These are phyloP conservation scores for Trichosporon ovoides DNA, from an alignment of 1,284 basidiomycete genomes.

Conservation along the genomic window DNA sequence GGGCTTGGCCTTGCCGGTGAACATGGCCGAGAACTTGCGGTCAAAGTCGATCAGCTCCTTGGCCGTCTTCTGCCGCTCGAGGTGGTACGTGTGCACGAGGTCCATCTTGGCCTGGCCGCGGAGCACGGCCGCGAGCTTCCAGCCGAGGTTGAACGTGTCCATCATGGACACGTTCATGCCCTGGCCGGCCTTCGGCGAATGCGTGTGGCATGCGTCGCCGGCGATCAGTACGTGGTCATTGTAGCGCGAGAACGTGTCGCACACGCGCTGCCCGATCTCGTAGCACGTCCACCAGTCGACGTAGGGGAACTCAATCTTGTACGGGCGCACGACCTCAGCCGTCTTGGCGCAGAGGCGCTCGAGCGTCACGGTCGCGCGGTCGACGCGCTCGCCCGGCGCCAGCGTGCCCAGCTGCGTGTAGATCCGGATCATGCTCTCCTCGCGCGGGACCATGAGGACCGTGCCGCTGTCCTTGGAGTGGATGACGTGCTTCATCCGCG, in stretches of 20 bases:
- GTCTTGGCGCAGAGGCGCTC: slow-evolving; percentile 60
- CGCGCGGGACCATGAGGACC: slow-evolving; percentile 40
- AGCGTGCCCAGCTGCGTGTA: slow-evolving; percentile 26
- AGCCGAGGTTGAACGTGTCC: slow-evolving; percentile 48
- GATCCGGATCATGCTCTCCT: slow-evolving; percentile 32
- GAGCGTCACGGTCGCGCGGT: slow-evolving; percentile 48
- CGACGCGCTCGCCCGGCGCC: slow-evolving; percentile 22
- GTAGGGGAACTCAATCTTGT: slow-evolving; percentile 53
- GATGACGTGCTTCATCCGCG: slow-evolving; percentile 37
- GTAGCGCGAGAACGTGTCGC: slow-evolving; percentile 24
- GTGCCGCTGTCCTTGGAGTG: slow-evolving; percentile 33
- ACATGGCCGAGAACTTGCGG: slow-evolving; percentile 64
- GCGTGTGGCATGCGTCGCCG: slow-evolving; percentile 41
- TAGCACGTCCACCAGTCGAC: slow-evolving; percentile 44
- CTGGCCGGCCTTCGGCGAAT: slow-evolving; percentile 40
- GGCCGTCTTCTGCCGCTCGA: slow-evolving; percentile 24
- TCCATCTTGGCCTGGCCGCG: slow-evolving; percentile 62
- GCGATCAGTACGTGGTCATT: slow-evolving; percentile 36
- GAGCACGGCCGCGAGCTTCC: slow-evolving; percentile 51
- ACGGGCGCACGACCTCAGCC: slow-evolving; percentile 63
- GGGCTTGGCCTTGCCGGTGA: slow-evolving; percentile 64
- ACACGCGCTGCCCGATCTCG: slow-evolving; percentile 51
- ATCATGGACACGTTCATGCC: slow-evolving; percentile 40
- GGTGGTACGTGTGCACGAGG: slow-evolving; percentile 58
- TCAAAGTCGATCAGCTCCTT: slow-evolving; percentile 75